phyloP scores from a whole-genome alignment of 1,139 yeast species.

The Suhomyces atakaporum region DNA sequence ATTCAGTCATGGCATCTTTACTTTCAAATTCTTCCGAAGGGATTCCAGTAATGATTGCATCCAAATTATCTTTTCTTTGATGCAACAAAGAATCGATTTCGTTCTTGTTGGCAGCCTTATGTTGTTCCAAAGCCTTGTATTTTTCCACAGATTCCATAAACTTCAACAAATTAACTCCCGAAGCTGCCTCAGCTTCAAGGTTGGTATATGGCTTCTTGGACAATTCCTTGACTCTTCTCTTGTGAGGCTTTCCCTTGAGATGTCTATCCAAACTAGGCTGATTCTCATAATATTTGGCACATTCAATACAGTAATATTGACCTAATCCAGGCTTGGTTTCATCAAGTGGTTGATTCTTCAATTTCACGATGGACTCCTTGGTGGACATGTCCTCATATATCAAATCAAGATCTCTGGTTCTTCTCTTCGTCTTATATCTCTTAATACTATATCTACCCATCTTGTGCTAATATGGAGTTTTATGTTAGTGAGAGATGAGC shows the following conservation, averaged over 20 bases:
- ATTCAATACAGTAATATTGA: conserved; percentile 89
- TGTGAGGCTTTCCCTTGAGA: conserved; percentile 74
- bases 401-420: conserved; percentile 83
- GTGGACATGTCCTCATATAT: conserved; percentile 74
- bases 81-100: conserved; percentile 38
- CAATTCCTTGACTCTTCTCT: conserved; percentile 78
- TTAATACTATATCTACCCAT: conserved; percentile 89
- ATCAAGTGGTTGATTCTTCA: conserved; percentile 82
- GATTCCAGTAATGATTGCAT: conserved; percentile 42
- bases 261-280: conserved; percentile 75
- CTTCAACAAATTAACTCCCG: conserved; percentile 71
- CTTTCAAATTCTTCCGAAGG: conserved; percentile 24
- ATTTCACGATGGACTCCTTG: conserved; percentile 58
- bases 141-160: conserved; percentile 64
- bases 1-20: conserved; percentile 11
- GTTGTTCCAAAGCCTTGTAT: conserved; percentile 44
- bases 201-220: conserved; percentile 80
- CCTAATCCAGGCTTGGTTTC: conserved; percentile 93
- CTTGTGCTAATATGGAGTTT: not conserved
- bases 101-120: conserved; percentile 40
- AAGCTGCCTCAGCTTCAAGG: conserved; percentile 88
- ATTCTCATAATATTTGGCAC: conserved; percentile 89
- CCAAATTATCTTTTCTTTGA: conserved; percentile 45
- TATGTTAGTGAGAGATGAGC: conserved; percentile 6
- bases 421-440: conserved; percentile 75